Base-by-base conservation (phyloP, 176 grass and related monocot genomes). In the Rhynchospora breviuscula region DNA sequence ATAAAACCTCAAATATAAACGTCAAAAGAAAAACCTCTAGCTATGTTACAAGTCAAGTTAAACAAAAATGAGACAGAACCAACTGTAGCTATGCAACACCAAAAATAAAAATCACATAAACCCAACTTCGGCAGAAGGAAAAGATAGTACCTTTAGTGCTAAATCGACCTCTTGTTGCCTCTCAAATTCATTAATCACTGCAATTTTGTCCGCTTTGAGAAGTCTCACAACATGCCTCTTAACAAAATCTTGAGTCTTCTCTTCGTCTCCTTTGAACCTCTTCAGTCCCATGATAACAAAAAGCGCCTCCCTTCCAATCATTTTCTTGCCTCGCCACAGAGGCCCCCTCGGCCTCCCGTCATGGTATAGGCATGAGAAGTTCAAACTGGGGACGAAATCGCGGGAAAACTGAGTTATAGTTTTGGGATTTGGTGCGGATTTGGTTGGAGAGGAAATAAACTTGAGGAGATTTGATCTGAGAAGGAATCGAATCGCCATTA, bases 261-360 rank as follows among this genome's bases (percentile, higher is more conserved):
- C 95, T 44, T 95, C 86, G 45, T 98, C 92, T 40, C 85, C 90
- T 87, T 98, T 95, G 79, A 98, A 94, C 31, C 95, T 90, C 89
- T 98, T 94, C 81, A 98, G 67, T 31, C 95, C 92, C 82, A 88
- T 88, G 69, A 98, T 93, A 2, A 89, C 92, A 81, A 95, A 95
- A 18, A 98, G 83, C 10, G 93, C 89, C 87, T 95, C 96, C 84
- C 93, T 98, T n/a, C 96, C 96, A 7, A 98, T 91, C 64, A 98
- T 46, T 89, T 98, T 98, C 88, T 98, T 98, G 43, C 93, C 93
- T 68, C 93, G 81, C 96, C 96, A 98, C 31, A 98, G 89, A 22
- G 96, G 96, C 4, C 95, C 95, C 15, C 95, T 88, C 44, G 96
- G 96, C 15, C 96, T 87, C 75, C 96, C 93, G 35, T 98, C 96